A percentile compares a stretch with the other conserved stretches of the same genome.
These are phyloP conservation scores for Fragilaria radians DNA, from an alignment of 108 stramenopile species.

Conservation along the genomic window DNA sequence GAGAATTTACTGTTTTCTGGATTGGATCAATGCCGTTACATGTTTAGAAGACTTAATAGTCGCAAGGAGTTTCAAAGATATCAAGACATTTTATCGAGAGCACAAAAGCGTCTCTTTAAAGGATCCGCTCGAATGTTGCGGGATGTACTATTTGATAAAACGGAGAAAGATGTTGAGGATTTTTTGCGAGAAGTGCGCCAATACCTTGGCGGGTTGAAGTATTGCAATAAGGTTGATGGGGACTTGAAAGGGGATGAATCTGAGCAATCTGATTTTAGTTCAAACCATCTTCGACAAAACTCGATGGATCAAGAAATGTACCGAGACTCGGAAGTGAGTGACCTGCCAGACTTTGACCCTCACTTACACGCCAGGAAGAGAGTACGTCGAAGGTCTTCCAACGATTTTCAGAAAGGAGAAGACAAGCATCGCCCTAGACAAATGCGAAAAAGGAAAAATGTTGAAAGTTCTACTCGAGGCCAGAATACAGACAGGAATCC, in stretches of 20 bases:
- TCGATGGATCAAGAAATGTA: too few relatives aligned
- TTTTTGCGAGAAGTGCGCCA: background rate
- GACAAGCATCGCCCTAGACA: too few relatives aligned
- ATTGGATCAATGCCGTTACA: background rate
- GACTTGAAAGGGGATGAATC: too few relatives aligned
- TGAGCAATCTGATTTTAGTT: too few relatives aligned
- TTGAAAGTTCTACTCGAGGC: too few relatives aligned
- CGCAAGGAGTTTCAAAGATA: background rate
- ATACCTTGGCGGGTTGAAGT: background rate
- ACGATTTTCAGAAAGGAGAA: too few relatives aligned
- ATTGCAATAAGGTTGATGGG: too few relatives aligned
- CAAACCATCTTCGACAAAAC: too few relatives aligned
- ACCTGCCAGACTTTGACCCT: constrained; percentile 6
- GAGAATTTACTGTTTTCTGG: background rate
- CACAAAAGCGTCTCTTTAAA: background rate
- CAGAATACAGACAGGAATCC: too few relatives aligned
- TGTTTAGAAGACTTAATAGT: background rate
- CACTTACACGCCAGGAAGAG: constrained; percentile 7
- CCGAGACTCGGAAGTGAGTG: too few relatives aligned
- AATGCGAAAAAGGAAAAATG: too few relatives aligned
- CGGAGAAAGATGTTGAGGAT: background rate
- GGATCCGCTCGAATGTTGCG: background rate
- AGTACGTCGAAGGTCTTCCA: too few relatives aligned
- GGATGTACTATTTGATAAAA: background rate
- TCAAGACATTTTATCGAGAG: background rate